These are phyloP conservation scores for Cryphonectria naterciae DNA, from an alignment of 2,329 filamentous ascomycete species.

Conservation along the genomic window DNA sequence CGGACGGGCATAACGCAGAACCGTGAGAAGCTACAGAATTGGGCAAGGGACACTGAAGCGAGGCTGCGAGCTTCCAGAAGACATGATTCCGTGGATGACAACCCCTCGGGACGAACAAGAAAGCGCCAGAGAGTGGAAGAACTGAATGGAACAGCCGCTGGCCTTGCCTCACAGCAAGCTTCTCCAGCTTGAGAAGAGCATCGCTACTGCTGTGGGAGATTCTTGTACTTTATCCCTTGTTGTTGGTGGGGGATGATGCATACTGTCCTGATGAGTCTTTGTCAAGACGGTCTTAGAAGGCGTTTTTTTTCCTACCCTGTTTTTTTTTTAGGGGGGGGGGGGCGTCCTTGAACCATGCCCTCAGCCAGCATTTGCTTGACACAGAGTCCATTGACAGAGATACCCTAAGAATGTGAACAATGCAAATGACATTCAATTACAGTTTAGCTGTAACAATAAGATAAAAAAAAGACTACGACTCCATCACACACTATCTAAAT, in stretches of 20 bases:
- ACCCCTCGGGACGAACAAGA: background rate
- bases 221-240: background rate
- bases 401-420: conserved; percentile 12
- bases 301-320: too few species aligned
- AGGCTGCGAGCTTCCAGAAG: background rate
- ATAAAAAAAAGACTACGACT: background rate
- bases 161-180: background rate
- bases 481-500: background rate
- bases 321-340: too few species aligned
- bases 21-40: conserved; percentile 1
- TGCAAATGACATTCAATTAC: background rate
- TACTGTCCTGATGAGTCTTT: background rate
- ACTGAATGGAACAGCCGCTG: conserved; percentile 11
- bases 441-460: background rate
- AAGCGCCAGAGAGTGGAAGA: conserved; percentile 22
- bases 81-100: conserved; percentile 2
- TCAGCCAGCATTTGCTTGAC: background rate
- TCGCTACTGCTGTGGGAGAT: background rate
- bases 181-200: background rate
- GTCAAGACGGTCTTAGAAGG: background rate
- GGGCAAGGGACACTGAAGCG: background rate
- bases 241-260: background rate
- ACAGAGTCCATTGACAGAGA: conserved; percentile 17
- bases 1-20: conserved; percentile 1
- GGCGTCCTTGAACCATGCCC: background rate